These are phyloP conservation scores for Botrytis paeoniae DNA, from an alignment of 2,329 filamentous ascomycete genomes.

Conservation along the genomic window DNA sequence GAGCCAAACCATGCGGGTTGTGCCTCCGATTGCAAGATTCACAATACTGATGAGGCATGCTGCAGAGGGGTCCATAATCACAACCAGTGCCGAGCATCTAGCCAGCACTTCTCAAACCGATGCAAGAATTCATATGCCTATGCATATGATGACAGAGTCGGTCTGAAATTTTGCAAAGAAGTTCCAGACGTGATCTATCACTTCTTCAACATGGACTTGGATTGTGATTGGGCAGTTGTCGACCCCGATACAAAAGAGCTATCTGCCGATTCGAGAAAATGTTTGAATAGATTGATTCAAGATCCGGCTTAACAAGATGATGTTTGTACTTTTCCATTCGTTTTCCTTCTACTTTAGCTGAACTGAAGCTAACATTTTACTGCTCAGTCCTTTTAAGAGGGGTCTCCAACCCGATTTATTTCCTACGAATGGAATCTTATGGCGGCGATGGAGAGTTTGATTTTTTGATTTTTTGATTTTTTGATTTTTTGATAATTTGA, in stretches of 20 bases:
- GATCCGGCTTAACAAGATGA: background rate
- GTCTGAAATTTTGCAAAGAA: background rate
- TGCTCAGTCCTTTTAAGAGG: background rate
- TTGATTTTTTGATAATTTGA: background rate
- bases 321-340: background rate
- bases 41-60: background rate
- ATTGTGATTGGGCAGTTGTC: background rate
- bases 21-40: background rate
- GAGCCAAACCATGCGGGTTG: background rate
- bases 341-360: too few relatives aligned
- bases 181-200: background rate
- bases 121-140: slow-evolving; percentile 1
- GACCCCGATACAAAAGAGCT: background rate
- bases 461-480: too few relatives aligned
- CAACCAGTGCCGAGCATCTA: background rate
- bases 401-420: background rate
- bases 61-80: background rate
- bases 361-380: background rate
- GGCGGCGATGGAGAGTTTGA: background rate
- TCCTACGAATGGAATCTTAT: background rate
- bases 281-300: slow-evolving; percentile 1
- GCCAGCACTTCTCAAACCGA: background rate
- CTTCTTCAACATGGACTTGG: background rate
- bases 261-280: background rate
- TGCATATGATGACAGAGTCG: background rate